These are phyloP conservation scores for Clitopilus passeckerianus DNA, from an alignment of 768 basidiomycete genomes.

Conservation along the genomic window DNA sequence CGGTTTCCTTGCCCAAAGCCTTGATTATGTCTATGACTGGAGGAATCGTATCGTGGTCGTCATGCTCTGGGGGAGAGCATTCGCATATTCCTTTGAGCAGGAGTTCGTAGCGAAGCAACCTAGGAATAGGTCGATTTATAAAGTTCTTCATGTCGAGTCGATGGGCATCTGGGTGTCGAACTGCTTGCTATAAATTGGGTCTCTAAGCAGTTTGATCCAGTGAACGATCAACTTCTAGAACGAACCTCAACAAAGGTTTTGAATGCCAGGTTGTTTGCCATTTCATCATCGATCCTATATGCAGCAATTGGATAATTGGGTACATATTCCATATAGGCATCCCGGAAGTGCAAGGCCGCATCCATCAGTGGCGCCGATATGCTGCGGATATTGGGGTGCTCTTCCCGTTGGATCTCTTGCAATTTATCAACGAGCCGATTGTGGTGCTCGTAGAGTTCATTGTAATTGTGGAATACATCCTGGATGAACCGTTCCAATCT, in stretches of 20 bases:
- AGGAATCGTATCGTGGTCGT: constrained; percentile 80
- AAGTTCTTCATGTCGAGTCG: constrained; percentile 91
- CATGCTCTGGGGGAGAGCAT: constrained; percentile 66
- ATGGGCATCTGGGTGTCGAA: constrained; percentile 71
- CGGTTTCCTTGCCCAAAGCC: constrained; percentile 78
- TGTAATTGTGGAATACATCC: constrained; percentile 88
- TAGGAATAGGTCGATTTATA: constrained; percentile 87
- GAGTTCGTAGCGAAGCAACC: constrained; percentile 84
- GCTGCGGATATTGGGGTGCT: constrained; percentile 73
- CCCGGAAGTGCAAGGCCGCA: constrained; percentile 88
- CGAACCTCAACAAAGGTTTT: constrained; percentile 74
- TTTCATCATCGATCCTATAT: constrained; percentile 84
- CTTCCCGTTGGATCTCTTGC: constrained; percentile 83
- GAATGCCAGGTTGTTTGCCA: constrained; percentile 77
- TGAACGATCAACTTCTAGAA: not conserved
- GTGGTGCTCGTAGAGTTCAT: constrained; percentile 72
- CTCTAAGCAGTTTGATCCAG: constrained; percentile 8
- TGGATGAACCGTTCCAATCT: constrained; percentile 71
- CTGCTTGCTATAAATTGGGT: constrained; percentile 27
- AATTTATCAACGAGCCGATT: constrained; percentile 72
- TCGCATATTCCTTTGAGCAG: constrained; percentile 78
- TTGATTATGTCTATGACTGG: constrained; percentile 86
- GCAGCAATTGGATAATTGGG: constrained; percentile 92
- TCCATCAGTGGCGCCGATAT: constrained; percentile 84
- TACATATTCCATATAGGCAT: constrained; percentile 90